Base-by-base conservation (phyloP, 495 filamentous ascomycete species). In the Neurospora sp. region DNA sequence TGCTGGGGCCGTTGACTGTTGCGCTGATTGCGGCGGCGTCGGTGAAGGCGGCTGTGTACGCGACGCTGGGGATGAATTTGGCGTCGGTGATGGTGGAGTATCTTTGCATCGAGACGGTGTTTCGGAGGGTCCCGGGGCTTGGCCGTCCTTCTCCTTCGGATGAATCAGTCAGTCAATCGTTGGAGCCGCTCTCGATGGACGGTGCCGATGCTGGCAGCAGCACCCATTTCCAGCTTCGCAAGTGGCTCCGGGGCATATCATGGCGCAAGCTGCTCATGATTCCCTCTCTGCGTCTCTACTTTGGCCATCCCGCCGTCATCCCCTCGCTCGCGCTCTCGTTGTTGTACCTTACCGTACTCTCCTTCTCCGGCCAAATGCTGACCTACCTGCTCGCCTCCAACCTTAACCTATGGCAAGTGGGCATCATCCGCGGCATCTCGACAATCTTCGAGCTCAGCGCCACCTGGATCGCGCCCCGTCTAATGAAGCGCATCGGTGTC, bases 1-100 rank as follows among this genome's bases (percentile, higher is more conserved):
- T 93, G 8, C 59, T 89, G 9, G 90, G 87, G 0, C 91, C 91
- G 0, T 77, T 91, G 0, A 78, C 85, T 27, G 87, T 91, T 31
- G 86, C 89, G 5, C 65, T 85, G 9, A 71, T 87, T 16, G 82
- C 81, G 40, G 72, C 48, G 4, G 39, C 65, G 1, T 87, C 85
- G 0, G 76, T 78, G 3, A 61, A 45, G 18, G 68, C 80, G 8
- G 85, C 85, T 10, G 80, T 87, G 22, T 61, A 69, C 3, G 70
- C 72, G 20, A 84, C 76, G 2, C 71, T 86, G 0, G 80, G 22
- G 2, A 79, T 84, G 80, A 88, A 81, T 44, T 2, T 78, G 0
- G 70, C 75, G 0, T 87, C 86, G 0, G 83, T 89, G 0, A 9
- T 82, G 1, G 69, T 88, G 5, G 90, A 91, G 75, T 91, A 90